Percentiles rank a stretch among this genome's conserved stretches.
These are phyloP conservation scores for Phytophthora cactorum DNA, from an alignment of 352 stramenopile genomes.

Conservation along the genomic window DNA sequence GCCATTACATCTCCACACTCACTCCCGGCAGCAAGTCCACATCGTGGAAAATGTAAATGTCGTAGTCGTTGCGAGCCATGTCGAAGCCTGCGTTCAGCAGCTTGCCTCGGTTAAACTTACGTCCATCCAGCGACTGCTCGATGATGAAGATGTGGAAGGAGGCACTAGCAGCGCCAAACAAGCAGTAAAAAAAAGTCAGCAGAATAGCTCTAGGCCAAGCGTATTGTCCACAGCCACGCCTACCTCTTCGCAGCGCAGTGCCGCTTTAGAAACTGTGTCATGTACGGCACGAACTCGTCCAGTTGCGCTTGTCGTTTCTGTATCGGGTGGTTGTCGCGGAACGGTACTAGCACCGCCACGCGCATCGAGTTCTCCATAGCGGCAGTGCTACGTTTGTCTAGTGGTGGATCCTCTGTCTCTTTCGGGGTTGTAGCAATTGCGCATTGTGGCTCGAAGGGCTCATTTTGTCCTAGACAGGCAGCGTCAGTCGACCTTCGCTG, in stretches of 20 bases:
- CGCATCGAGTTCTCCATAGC: slow-evolving; percentile 31
- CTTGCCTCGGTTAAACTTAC: slow-evolving; percentile 98
- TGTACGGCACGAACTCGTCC: slow-evolving; percentile 90
- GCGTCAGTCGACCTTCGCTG: slow-evolving; percentile 1
- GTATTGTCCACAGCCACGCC: neutral
- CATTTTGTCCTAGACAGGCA: slow-evolving; percentile 11
- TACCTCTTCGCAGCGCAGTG: slow-evolving; percentile 35
- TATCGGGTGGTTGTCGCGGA: slow-evolving; percentile 88
- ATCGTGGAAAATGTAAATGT: slow-evolving; percentile 95
- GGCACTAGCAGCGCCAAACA: slow-evolving; percentile 21
- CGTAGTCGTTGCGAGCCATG: slow-evolving; percentile 81
- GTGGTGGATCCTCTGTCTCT: slow-evolving; percentile 3
- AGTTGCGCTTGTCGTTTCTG: slow-evolving; percentile 92
- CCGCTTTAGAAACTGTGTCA: slow-evolving; percentile 84
- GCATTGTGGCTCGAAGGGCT: neutral
- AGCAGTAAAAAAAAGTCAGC: slow-evolving; percentile 1
- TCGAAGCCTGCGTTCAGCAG: slow-evolving; percentile 97
- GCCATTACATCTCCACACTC: neutral
- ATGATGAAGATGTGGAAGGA: slow-evolving; percentile 95
- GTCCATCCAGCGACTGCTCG: slow-evolving; percentile 92
- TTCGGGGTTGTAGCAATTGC: slow-evolving; percentile 2
- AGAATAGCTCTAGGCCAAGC: neutral
- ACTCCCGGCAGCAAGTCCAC: slow-evolving; percentile 93
- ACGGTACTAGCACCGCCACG: slow-evolving; percentile 93
- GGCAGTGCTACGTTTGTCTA: neutral